Percentiles rank a stretch among this genome's conserved stretches.
phyloP scores from a whole-genome alignment of 441 rosid species.

The Croton setiger region DNA sequence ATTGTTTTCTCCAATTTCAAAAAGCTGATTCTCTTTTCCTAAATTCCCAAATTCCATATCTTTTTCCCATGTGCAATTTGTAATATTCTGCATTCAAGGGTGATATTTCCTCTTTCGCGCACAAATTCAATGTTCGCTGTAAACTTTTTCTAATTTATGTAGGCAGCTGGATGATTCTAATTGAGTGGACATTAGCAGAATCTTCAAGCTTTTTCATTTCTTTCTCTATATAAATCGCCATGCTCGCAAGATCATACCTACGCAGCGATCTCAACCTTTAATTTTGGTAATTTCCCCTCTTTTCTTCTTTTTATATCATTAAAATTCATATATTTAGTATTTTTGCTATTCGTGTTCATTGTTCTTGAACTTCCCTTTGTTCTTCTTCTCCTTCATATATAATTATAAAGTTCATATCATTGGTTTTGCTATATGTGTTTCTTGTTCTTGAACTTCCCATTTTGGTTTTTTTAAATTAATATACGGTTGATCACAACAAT shows the following conservation, averaged over 20 bases:
- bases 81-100: slow-evolving; percentile 16
- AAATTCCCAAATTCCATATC: slow-evolving; percentile 3
- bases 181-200: slow-evolving; percentile 9
- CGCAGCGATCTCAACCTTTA: slow-evolving; percentile 24
- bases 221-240: slow-evolving; percentile 25
- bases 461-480: neutral
- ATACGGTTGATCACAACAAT: neutral
- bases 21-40: slow-evolving; percentile 23
- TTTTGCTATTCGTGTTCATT: no score
- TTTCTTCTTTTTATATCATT: neutral
- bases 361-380: no score
- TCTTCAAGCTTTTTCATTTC: neutral
- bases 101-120: slow-evolving; percentile 9
- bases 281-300: neutral
- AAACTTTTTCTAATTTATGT: slow-evolving; percentile 6
- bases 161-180: slow-evolving; percentile 25
- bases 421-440: no score
- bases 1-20: neutral
- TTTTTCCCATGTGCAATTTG: neutral
- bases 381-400: neutral
- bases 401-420: neutral
- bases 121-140: slow-evolving; percentile 8
- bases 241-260: slow-evolving; percentile 6
- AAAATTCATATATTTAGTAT: neutral
- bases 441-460: neutral